Evolutionary conservation across 2,329 filamentous ascomycete genomes (phyloP).

Genomic region (Phoma sp.): DNA sequence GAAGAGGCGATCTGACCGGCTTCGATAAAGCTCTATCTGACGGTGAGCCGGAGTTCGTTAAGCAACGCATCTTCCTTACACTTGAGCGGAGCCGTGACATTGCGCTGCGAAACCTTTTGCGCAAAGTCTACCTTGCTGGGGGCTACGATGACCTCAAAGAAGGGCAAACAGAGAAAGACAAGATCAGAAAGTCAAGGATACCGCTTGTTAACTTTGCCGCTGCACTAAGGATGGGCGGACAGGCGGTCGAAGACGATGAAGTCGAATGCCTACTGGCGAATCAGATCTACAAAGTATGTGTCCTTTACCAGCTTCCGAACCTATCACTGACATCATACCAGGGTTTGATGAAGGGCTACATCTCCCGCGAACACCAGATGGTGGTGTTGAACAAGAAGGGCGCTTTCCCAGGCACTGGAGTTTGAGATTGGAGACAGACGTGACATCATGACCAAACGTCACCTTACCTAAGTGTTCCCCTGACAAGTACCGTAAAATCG

Average conservation of each 20-base stretch:
- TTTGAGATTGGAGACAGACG: conserved; percentile 44
- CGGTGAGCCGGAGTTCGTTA: conserved; percentile 91
- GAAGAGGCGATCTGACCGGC: conserved; percentile 77
- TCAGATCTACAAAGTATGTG: conserved; percentile 92
- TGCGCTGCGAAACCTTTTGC: conserved; percentile 85
- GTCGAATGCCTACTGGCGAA: conserved; percentile 95
- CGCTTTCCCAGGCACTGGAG: conserved; percentile 89
- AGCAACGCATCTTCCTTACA: conserved; percentile 90
- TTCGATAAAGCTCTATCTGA: conserved; percentile 83
- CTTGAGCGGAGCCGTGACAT: conserved; percentile 92
- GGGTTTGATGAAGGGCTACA: conserved; percentile 98
- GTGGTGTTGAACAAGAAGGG: conserved; percentile 92
- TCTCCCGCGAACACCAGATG: conserved; percentile 85
- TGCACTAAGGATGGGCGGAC: conserved; percentile 74
- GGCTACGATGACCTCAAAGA: conserved; percentile 79
- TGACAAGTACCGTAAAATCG: neutral
- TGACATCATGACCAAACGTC: neutral
- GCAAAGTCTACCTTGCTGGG: conserved; percentile 86
- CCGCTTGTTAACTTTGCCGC: conserved; percentile 84
- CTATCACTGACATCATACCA: conserved; percentile 49
- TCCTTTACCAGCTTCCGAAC: neutral
- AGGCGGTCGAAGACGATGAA: conserved; percentile 82
- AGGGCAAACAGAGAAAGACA: conserved; percentile 64
- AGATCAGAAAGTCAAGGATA: conserved; percentile 74
- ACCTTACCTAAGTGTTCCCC: neutral